Evolutionary conservation across 2,329 filamentous ascomycete species (phyloP).

Genomic region (Orbilia quercus): DNA sequence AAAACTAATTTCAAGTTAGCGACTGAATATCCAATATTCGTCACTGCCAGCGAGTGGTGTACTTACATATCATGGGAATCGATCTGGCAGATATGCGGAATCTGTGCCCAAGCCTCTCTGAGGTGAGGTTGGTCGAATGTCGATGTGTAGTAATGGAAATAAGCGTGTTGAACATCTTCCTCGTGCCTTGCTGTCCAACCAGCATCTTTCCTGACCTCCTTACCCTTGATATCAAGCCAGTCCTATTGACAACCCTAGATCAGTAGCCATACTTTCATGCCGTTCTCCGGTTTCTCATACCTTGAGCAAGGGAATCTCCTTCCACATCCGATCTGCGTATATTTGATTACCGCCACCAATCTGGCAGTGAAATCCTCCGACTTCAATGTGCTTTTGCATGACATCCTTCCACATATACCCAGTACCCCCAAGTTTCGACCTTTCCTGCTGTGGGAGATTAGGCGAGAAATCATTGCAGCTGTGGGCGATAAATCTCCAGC

Average conservation of each 20-base stretch:
- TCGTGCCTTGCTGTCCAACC: conserved; percentile 94
- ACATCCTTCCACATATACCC: conserved; percentile 99
- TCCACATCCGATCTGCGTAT: conserved; percentile 94
- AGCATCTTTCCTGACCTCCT: conserved; percentile 89
- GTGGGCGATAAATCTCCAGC: conserved; percentile 95
- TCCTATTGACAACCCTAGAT: conserved; percentile 66
- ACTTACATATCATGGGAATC: conserved; percentile 98
- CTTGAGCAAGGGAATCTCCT: conserved; percentile 89
- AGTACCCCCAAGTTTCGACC: conserved; percentile 84
- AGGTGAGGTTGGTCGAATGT: conserved; percentile 97
- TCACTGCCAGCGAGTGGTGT: not conserved
- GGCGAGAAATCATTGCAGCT: conserved; percentile 96
- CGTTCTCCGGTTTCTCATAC: conserved; percentile 41
- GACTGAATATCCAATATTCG: conserved; percentile 14
- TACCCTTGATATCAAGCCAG: conserved; percentile 91
- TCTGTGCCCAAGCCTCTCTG: conserved; percentile 95
- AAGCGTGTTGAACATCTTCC: conserved; percentile 93
- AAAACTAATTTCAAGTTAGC: conserved; percentile 71
- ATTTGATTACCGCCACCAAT: conserved; percentile 93
- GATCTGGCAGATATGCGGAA: conserved; percentile 90
- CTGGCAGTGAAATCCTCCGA: conserved; percentile 93
- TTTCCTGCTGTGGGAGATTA: conserved; percentile 85
- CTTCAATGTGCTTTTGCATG: conserved; percentile 95
- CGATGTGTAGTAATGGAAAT: conserved; percentile 98
- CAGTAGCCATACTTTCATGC: not conserved